Conservation (phyloP, 495 filamentous ascomycete genomes). For the Hypoxylon rickii region DNA sequence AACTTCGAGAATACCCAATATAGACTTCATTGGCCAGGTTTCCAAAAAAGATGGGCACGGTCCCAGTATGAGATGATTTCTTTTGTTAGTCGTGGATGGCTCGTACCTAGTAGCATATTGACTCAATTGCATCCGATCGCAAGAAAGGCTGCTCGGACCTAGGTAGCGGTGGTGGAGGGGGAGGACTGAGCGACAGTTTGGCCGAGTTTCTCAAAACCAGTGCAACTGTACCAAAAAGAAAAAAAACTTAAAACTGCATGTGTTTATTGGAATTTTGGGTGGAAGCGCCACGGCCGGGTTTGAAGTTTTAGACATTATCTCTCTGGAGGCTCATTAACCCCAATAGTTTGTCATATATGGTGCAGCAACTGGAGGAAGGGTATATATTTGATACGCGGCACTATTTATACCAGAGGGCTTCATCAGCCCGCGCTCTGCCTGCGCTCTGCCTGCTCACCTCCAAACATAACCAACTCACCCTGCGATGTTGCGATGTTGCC, state of each 20-base stretch:
- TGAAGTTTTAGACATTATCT: slow-evolving; percentile 23
- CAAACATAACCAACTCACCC: too few species aligned
- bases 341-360: slow-evolving; percentile 31
- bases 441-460: slow-evolving; percentile 3
- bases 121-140: slow-evolving; percentile 18
- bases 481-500: too few species aligned
- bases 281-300: slow-evolving; percentile 17
- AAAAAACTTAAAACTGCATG: slow-evolving; percentile 29
- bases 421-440: slow-evolving; percentile 5
- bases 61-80: slow-evolving; percentile 37
- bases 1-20: slow-evolving; percentile 49
- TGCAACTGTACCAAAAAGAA: slow-evolving; percentile 31
- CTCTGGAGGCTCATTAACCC: slow-evolving; percentile 23
- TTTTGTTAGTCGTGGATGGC: slow-evolving; percentile 37
- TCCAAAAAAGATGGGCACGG: slow-evolving; percentile 34
- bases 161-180: slow-evolving; percentile 1
- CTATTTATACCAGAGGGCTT: slow-evolving; percentile 22
- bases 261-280: slow-evolving; percentile 9
- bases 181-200: slow-evolving; percentile 9
- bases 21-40: slow-evolving; percentile 41
- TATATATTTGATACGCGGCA: slow-evolving; percentile 27
- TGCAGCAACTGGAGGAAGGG: slow-evolving; percentile 19
- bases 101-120: slow-evolving; percentile 8
- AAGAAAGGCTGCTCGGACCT: slow-evolving; percentile 17
- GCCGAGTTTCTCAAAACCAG: slow-evolving; percentile 8